These are phyloP conservation scores for Sorghum bicolor DNA, from an alignment of 176 grass and related monocot species.

Conservation along the genomic window Sorghum_bicolor_NCBIv3 NC_012874.2:12313001-12313500, in stretches of 20 bases:
- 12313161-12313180: not conserved
- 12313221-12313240: not conserved
- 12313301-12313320: not conserved
- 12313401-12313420: slow-evolving; percentile 88
- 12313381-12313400: slow-evolving; percentile 81
- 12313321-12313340: slow-evolving; percentile 46
- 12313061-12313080: not conserved
- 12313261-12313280: not conserved
- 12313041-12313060: not conserved
- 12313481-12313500: not conserved
- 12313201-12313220: not conserved
- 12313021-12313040: not conserved
- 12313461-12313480: slow-evolving; percentile 87
- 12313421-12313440: slow-evolving; percentile 82
- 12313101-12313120: not conserved
- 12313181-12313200: not conserved
- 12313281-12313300: not conserved
- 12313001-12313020: not conserved
- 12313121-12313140: not conserved
- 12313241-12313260: not conserved
- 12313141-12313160: not conserved
- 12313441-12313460: slow-evolving; percentile 84
- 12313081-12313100: not conserved
- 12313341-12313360: slow-evolving; percentile 79
- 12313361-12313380: slow-evolving; percentile 91